Evolutionary conservation across 2,329 filamentous ascomycete species (phyloP).

Genomic region (Aspergillus jensenii): DNA sequence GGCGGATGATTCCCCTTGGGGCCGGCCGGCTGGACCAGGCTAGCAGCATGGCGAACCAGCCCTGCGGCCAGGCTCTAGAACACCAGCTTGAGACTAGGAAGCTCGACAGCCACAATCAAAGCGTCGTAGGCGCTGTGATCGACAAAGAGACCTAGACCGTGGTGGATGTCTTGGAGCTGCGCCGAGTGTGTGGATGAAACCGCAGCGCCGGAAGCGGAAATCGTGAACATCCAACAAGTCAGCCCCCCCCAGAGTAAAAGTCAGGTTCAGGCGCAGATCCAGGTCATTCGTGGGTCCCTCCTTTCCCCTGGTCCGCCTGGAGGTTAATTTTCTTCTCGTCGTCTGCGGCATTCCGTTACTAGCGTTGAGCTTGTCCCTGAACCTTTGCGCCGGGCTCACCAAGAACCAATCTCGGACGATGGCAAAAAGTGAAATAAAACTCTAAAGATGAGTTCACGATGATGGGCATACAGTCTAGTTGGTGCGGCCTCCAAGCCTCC

Average conservation of each 20-base stretch:
- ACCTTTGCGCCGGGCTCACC: too few species aligned
- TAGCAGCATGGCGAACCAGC: background rate
- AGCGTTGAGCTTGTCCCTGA: background rate
- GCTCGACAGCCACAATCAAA: background rate
- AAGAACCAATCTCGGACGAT: too few species aligned
- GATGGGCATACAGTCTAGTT: too few species aligned
- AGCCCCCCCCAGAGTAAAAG: background rate
- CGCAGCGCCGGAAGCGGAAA: conserved; percentile 18
- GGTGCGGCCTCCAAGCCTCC: too few species aligned
- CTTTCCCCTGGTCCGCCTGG: background rate
- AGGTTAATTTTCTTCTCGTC: background rate
- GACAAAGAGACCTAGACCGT: background rate
- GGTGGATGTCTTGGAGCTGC: background rate
- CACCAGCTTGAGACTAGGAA: background rate
- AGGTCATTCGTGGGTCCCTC: background rate
- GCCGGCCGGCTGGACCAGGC: background rate
- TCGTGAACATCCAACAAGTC: background rate
- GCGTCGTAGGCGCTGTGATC: background rate
- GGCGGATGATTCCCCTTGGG: conserved; percentile 2
- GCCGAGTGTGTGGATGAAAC: conserved; percentile 15
- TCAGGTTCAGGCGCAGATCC: too few species aligned
- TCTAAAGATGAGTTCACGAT: too few species aligned
- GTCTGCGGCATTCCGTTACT: background rate
- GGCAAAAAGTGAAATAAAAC: too few species aligned
- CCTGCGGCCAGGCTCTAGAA: background rate